Evolutionary conservation across 2,329 filamentous ascomycete genomes (phyloP).

Genomic region (Rhynchosporium secalis): DNA sequence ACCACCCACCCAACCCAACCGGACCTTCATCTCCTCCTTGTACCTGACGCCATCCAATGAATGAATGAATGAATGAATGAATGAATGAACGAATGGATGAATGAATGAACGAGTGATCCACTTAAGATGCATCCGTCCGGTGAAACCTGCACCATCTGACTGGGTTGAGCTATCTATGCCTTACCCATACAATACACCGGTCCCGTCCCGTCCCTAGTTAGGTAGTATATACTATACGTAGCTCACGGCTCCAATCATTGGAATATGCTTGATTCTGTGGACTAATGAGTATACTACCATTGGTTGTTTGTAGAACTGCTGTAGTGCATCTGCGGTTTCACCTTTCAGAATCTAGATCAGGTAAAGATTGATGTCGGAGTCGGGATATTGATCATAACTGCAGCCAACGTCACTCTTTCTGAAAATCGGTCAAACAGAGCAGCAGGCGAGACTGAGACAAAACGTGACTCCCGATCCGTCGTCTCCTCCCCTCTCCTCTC

Average conservation of each 20-base stretch:
- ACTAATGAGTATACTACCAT: neutral
- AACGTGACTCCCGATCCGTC: no score
- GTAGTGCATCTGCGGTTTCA: neutral
- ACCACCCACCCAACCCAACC: neutral
- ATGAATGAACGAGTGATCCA: neutral
- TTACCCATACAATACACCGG: neutral
- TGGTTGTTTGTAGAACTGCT: neutral
- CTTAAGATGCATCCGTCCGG: neutral
- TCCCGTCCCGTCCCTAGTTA: neutral
- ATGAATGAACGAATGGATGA: no score
- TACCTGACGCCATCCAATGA: neutral
- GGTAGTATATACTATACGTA: no score
- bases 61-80: no score
- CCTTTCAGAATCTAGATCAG: neutral
- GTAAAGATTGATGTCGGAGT: neutral
- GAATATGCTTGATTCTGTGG: neutral
- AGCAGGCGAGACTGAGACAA: neutral
- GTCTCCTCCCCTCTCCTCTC: no score
- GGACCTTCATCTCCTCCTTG: conserved; percentile 1
- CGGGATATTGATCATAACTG: neutral
- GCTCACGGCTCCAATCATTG: neutral
- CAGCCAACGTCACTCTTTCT: conserved; percentile 6
- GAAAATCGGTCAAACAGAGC: neutral
- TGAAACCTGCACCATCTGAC: neutral
- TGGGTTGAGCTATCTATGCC: neutral